Percentiles rank a stretch among this genome's conserved stretches.
phyloP scores from a whole-genome alignment of 495 filamentous ascomycete genomes.

The Amorphotheca resinae region DNA sequence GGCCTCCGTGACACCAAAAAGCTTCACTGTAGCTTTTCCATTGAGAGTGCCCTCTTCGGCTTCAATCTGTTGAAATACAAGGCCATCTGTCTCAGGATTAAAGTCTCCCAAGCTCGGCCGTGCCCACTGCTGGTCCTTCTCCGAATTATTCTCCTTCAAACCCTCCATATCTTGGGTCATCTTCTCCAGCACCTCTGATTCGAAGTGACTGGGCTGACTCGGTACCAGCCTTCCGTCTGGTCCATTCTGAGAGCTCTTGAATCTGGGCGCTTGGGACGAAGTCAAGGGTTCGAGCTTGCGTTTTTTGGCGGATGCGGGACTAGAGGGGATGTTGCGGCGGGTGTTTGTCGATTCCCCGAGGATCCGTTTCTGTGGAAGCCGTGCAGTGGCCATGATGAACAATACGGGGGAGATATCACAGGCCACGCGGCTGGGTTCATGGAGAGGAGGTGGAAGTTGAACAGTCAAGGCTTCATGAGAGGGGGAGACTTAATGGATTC shows the following conservation, averaged over 20 bases:
- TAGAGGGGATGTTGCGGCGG: slow-evolving; percentile 31
- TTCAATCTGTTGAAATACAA: slow-evolving; percentile 93
- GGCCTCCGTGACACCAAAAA: slow-evolving; percentile 97
- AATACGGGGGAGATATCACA: neutral
- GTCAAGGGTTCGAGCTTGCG: slow-evolving; percentile 52
- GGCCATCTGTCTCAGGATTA: slow-evolving; percentile 52
- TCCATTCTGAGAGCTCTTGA: slow-evolving; percentile 46
- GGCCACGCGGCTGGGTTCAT: neutral
- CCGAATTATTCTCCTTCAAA: slow-evolving; percentile 71
- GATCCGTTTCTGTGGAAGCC: slow-evolving; percentile 41
- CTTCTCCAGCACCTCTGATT: slow-evolving; percentile 87
- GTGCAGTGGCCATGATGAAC: slow-evolving; percentile 19
- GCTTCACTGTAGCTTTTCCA: slow-evolving; percentile 62
- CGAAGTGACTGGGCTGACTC: slow-evolving; percentile 79
- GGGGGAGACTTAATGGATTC: slow-evolving; percentile 2
- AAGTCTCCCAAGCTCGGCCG: slow-evolving; percentile 65
- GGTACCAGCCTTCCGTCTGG: slow-evolving; percentile 53
- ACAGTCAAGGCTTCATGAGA: too few relatives aligned
- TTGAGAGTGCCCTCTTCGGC: slow-evolving; percentile 72
- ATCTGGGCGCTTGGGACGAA: slow-evolving; percentile 38
- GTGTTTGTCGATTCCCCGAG: slow-evolving; percentile 37
- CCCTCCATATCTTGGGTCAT: slow-evolving; percentile 82
- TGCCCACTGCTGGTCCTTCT: slow-evolving; percentile 91
- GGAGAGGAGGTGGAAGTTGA: too few relatives aligned
- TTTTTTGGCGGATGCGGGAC: slow-evolving; percentile 47